Evolutionary conservation across 2,329 filamentous ascomycete genomes (phyloP).

Genomic region (Penicillium sumatraense): DNA sequence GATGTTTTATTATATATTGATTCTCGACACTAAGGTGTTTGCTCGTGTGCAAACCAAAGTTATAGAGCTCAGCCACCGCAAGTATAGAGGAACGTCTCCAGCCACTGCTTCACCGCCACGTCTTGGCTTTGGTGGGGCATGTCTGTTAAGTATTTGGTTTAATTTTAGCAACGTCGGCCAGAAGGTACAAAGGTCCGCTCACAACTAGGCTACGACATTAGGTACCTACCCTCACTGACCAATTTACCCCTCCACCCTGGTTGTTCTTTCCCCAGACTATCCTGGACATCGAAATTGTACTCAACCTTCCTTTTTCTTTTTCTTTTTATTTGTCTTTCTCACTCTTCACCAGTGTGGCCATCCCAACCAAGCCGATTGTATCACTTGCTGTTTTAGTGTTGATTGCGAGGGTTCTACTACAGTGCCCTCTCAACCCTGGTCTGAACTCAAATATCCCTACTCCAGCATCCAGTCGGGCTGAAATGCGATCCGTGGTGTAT

Average conservation of each 20-base stretch:
- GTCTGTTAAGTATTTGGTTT: too few species aligned
- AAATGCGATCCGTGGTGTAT: conserved; percentile 46
- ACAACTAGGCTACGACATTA: conserved; percentile 35
- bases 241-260: background rate
- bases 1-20: background rate
- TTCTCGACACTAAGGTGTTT: background rate
- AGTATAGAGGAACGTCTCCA: background rate
- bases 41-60: background rate
- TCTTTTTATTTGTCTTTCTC: background rate
- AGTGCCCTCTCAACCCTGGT: conserved; percentile 12
- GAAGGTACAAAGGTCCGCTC: conserved; percentile 26
- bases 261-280: background rate
- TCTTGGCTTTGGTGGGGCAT: conserved; percentile 18
- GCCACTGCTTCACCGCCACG: conserved; percentile 23
- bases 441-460: conserved; percentile 16
- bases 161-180: conserved; percentile 29
- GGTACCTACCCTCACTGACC: conserved; percentile 13
- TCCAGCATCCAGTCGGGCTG: conserved; percentile 28
- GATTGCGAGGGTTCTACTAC: conserved; percentile 22
- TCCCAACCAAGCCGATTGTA: conserved; percentile 8
- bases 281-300: background rate
- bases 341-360: conserved; percentile 16
- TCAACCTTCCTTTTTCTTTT: background rate
- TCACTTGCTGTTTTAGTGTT: conserved; percentile 14
- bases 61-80: conserved; percentile 6